Evolutionary conservation across 495 filamentous ascomycete species (phyloP), one percentile per base, ranked within the genome.

Genomic region (Neurospora intermedia): DNA sequence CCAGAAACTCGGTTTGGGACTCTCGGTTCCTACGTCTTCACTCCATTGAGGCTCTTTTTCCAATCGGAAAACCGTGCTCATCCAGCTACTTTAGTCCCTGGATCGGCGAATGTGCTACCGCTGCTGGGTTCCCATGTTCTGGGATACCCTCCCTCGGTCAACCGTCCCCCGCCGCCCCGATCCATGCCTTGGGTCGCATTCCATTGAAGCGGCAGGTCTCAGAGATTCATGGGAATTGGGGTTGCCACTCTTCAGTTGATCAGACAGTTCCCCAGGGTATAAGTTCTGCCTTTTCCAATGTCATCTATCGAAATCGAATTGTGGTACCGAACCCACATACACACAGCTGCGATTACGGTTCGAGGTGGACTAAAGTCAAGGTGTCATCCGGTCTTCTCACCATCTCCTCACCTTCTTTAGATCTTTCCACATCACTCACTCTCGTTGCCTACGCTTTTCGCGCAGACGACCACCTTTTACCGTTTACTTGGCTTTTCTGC

Each of bases 181-280:
- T 69, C 75, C 72, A 62, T 73, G 72, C 69, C 69, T 75, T 42
- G 31, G 45, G 76, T 78, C 69, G 73, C 76, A 78, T 77, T 78
- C 77, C 77, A 75, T 76, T 77, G 43, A 70, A 66, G 76, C 76
- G 72, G 13, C 70, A 71, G 69, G 71, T 69, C 70, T 42, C 73
- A 69, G 54, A 18, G 27, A 66, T 38, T 71, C 48, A 71, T 69
- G 73, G 73, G 76, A 73, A n/a, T 27, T 69, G 72, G 71, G 43
- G 48, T 71, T 75, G 59, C 69, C 42, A 62, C 6, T 62, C 27
- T 62, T 62, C 23, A 20, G 4, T 45, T 18, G n/a, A 18, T 70
- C 20, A 27, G 10, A 70, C 43, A 69, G n/a, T 13, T 43, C 5
- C 10, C 20, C 45, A 42, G 6, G 31, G 54, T 8, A 62, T 35